Base-by-base conservation (phyloP, 495 filamentous ascomycete genomes). In the Lichenothelia convexa region DNA sequence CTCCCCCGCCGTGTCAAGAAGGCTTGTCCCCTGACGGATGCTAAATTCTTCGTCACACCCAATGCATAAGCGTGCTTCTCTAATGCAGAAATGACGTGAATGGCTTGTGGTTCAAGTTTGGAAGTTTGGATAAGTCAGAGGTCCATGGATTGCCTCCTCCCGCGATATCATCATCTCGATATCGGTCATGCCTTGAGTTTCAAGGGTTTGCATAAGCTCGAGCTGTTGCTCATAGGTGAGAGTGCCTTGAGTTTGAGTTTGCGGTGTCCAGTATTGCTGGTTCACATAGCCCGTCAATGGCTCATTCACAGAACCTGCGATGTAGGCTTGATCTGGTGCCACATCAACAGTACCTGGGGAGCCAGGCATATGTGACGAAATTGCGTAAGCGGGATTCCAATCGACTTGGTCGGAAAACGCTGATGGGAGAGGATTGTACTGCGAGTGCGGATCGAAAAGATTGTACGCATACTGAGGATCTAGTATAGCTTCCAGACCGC, bases 151-250 rank as follows among this genome's bases (percentile, higher is more conserved):
- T n/a, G n/a, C n/a, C n/a, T n/a, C n/a, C n/a, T n/a, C n/a, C n/a
- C n/a, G n/a, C n/a, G n/a, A n/a, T n/a, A 55, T 53, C 44, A 48
- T 48, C 12, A 26, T 40, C 11, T 53, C 49, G 15, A 57, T 43
- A 21, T 50, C 39, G 5, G 35, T 27, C 6, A 39, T 38, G 12
- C 55, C 57, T 18, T 50, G 43, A 0, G 50, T 55, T 39, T 59
- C 54, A 21, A 62, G 46, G 7, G 13, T 42, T 8, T 54, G 47
- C 46, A 62, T 53, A n/a, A 62, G 44, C 41, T 60, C 54, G 35
- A 51, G 38, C 32, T 60, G 57, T 34, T 62, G 56, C 20, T 45
- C 39, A 13, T 50, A 46, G 23, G 45, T 58, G 29, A 62, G 36
- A 12, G 57, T 54, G 23, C 38, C 26, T 16, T 3, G 21, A 12